Evolutionary conservation across 148 eudicot genomes (phyloP).

Genomic region (Vaccinium vitisidaea): DNA sequence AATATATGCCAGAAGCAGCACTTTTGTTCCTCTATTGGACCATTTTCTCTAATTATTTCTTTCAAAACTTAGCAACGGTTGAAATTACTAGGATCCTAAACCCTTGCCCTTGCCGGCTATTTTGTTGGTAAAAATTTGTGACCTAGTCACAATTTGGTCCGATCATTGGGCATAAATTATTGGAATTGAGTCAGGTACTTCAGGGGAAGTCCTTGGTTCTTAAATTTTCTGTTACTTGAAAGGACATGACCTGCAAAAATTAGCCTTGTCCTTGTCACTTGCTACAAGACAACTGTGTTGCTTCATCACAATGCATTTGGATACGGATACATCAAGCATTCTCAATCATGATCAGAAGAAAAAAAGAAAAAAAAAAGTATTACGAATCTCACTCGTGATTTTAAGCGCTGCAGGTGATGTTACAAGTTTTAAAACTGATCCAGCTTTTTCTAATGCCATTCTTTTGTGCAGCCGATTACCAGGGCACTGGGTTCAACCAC

Average conservation of each 20-base stretch:
- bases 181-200: not conserved
- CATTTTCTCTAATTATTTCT: not conserved
- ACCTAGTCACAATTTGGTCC: not conserved
- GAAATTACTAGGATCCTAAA: not conserved
- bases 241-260: not conserved
- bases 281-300: not conserved
- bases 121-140: not conserved
- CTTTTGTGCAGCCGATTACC: constrained; percentile 76
- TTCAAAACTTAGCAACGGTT: not conserved
- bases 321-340: not conserved
- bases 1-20: not conserved
- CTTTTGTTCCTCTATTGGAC: not conserved
- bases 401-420: not conserved
- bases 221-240: not conserved
- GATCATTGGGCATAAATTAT: not conserved
- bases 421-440: no score
- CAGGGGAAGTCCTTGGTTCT: not conserved
- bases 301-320: not conserved
- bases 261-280: not conserved
- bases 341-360: no score
- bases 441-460: not conserved
- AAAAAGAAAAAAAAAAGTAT: not conserved
- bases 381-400: not conserved
- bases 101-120: not conserved
- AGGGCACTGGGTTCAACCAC: constrained; percentile 91